Percentiles rank a stretch among this genome's conserved stretches.
Evolutionary conservation across 2,329 filamentous ascomycete genomes (phyloP).

Genomic region (Rhinocladiella mackenziei): DNA sequence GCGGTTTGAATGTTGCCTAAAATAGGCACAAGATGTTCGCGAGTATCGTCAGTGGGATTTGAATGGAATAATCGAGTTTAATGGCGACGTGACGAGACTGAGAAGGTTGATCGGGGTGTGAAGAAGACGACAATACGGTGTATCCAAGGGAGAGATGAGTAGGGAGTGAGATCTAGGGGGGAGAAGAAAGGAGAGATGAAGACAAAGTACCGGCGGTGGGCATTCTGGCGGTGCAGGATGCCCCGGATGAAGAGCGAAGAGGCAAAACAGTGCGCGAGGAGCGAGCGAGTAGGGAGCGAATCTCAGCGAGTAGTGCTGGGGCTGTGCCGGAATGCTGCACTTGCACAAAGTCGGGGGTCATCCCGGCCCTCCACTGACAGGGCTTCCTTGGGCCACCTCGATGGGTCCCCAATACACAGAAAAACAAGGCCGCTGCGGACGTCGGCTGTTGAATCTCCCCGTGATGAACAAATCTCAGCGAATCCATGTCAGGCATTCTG

Average conservation of each 20-base stretch:
- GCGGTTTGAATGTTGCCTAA: constrained; percentile 16
- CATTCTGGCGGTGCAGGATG: neutral
- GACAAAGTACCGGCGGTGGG: neutral
- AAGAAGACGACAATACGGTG: neutral
- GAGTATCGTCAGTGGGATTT: neutral
- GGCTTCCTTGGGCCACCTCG: too few species aligned
- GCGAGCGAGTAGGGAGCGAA: too few species aligned
- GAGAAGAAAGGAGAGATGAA: neutral
- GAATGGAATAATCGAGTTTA: constrained; percentile 1
- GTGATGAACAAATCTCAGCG: constrained; percentile 9
- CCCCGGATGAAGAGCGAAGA: neutral
- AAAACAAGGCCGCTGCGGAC: neutral
- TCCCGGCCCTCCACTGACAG: too few species aligned
- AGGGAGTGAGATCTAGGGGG: neutral
- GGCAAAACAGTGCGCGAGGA: too few species aligned
- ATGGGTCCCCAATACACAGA: too few species aligned
- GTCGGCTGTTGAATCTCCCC: constrained; percentile 8
- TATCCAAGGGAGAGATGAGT: neutral
- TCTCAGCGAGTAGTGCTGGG: too few species aligned
- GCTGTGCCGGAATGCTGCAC: neutral
- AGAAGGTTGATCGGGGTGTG: neutral
- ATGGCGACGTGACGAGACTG: neutral
- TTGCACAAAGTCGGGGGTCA: too few species aligned
- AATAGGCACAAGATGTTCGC: constrained; percentile 14
- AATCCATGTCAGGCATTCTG: constrained; percentile 1